Evolutionary conservation across 2,329 filamentous ascomycete species (phyloP).

Genomic region (Claviceps paspali): DNA sequence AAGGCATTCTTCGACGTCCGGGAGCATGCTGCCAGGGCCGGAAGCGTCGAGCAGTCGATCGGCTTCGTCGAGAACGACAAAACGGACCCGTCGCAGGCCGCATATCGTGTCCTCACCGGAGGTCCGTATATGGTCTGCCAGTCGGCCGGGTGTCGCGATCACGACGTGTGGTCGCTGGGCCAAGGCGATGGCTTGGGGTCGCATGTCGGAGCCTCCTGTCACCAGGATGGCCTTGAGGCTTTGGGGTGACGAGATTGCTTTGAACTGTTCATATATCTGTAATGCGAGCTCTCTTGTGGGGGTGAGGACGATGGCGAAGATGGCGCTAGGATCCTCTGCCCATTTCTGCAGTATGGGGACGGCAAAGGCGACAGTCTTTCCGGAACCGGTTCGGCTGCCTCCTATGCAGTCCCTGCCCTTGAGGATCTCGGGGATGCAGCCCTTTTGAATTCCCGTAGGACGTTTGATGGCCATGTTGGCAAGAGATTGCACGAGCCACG

Average conservation of each 20-base stretch:
- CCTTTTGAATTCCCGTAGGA: conserved; percentile 85
- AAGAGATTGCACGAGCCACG: conserved; percentile 80
- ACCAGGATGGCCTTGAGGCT: conserved; percentile 79
- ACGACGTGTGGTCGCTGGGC: conserved; percentile 75
- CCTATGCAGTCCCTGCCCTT: conserved; percentile 89
- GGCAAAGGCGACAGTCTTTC: conserved; percentile 93
- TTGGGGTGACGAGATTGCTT: conserved; percentile 78
- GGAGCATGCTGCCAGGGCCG: conserved; percentile 74
- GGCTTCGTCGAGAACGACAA: conserved; percentile 90
- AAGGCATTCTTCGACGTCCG: conserved; percentile 81
- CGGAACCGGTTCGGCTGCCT: conserved; percentile 85
- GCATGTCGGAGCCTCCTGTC: conserved; percentile 87
- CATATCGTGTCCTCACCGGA: conserved; percentile 84
- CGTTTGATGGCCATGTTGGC: conserved; percentile 63
- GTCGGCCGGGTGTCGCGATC: conserved; percentile 81
- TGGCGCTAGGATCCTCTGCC: conserved; percentile 81
- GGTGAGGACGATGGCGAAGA: conserved; percentile 80
- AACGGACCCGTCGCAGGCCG: conserved; percentile 62
- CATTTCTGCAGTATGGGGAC: conserved; percentile 89
- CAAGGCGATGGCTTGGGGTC: conserved; percentile 72
- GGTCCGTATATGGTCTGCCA: conserved; percentile 84
- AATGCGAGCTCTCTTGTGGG: conserved; percentile 84
- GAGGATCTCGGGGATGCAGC: conserved; percentile 83
- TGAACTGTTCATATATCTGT: conserved; percentile 93
- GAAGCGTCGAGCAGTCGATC: conserved; percentile 69